Evolutionary conservation across 2,329 filamentous ascomycete genomes (phyloP).

Genomic region (Pochonia chlamydosporia): DNA sequence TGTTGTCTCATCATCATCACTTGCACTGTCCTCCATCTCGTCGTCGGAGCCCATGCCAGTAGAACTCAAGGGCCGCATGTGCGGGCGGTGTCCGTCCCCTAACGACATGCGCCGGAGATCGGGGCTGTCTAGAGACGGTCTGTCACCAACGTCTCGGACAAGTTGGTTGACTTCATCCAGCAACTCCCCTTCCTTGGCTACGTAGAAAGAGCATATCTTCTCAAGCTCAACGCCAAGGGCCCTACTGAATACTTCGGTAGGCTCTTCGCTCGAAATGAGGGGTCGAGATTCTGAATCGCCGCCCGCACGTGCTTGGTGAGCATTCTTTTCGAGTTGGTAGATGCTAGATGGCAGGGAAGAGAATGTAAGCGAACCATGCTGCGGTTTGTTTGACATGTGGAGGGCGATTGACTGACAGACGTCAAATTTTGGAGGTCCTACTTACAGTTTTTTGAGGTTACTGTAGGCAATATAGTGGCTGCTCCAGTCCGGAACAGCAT

Average conservation of each 20-base stretch:
- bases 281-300: slow-evolving; percentile 80
- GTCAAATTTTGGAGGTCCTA: slow-evolving; percentile 13
- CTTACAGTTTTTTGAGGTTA: slow-evolving; percentile 95
- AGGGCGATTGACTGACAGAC: neutral
- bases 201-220: slow-evolving; percentile 89
- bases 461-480: slow-evolving; percentile 97
- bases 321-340: slow-evolving; percentile 85
- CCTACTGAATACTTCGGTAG: slow-evolving; percentile 74
- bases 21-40: slow-evolving; percentile 52
- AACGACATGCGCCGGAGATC: slow-evolving; percentile 28
- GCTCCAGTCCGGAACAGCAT: slow-evolving; percentile 99
- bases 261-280: slow-evolving; percentile 67
- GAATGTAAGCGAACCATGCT: neutral
- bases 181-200: slow-evolving; percentile 82
- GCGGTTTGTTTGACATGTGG: neutral
- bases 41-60: slow-evolving; percentile 45
- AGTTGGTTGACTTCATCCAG: slow-evolving; percentile 73
- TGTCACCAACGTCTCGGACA: slow-evolving; percentile 66
- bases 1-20: slow-evolving; percentile 55
- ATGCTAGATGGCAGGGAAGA: slow-evolving; percentile 53
- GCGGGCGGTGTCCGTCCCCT: slow-evolving; percentile 16
- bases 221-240: slow-evolving; percentile 86
- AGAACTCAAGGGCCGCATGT: slow-evolving; percentile 26
- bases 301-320: slow-evolving; percentile 55
- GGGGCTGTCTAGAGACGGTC: slow-evolving; percentile 43